Base-by-base conservation (phyloP, 1,284 basidiomycete genomes). In the Neotropicomus parvogracilis region DNA sequence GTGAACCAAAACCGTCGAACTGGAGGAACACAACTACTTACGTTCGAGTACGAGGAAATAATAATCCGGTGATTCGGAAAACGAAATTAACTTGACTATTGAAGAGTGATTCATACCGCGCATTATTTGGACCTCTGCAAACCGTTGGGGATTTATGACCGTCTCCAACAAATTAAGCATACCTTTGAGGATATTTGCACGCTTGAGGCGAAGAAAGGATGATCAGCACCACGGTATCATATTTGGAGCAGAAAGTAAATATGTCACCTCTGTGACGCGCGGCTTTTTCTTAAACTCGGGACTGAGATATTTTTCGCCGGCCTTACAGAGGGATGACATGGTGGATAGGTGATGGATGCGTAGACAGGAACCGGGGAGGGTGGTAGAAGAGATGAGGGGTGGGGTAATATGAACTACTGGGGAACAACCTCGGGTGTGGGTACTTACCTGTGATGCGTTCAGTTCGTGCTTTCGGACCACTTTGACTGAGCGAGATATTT, bases 71-170 rank as follows among this genome's bases (percentile, higher is more conserved):
- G 91, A 92, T 70, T 99, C 97, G 52, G 85, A 88, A 65, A 97
- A 97, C 35, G 84, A 86, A 37, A 85, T 70, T 11, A 97, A 82
- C 67, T 91, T 92, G 64, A 99, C 88, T 58, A 99, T 88, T 27
- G 85, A 81, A 7, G 90, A 84, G 64, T 99, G 94, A 57, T 88
- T 87, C 52, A 85, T 88, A 19, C 92, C 92, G 28, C 95, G 90
- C 97, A 99, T 99, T 62, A 99, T 99, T 70, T 97, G 94, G 6
- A 99, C 97, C 81, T 99, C 97, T 90, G 62, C 13, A 53, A 53
- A 12, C 39, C 14, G 39, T 41, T 52, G 20, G 54, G 48, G 21
- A 42, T 47, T 16, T 10, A 16, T 19, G n/a, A 10, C 24, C 8
- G 16, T 17, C 10, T 47, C 19, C 3, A 9, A 13, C 29, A 28